Evolutionary conservation across 148 eudicot genomes (phyloP), one percentile per base, ranked within the genome.

Genomic region (Rhododendron vialii): DNA sequence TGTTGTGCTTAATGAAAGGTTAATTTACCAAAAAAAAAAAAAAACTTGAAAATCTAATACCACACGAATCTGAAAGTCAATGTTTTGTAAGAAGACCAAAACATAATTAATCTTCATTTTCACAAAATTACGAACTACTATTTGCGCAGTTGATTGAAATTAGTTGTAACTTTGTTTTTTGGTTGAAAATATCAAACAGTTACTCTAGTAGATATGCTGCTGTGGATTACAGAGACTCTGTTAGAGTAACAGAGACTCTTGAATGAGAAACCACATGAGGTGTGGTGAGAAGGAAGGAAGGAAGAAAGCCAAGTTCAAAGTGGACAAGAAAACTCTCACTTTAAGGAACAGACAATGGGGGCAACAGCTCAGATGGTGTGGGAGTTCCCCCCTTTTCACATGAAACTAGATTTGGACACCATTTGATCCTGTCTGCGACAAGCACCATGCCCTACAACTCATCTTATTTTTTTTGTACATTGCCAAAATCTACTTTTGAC

Each of bases 381-480:
- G 50, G 11, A 47, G 45, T 41, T 33, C 7, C 41, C 76, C 76
- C 45, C 45, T 0, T 30, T 71, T 14, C 76, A 71, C 41, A 30
- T 71, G 76, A 12, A 71, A 71, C 33, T 61, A 36, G 30, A 82
- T 33, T 33, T 26, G 74, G 48, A 24, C 75, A 63, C 84, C 51
- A 50, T 82, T 59, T 41, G 84, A 63, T 63, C 84, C 75, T 82
- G 75, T 82, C 84, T 41, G 22, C 13, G 84, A 82, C 84, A 63
- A 41, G 22, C 35, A 61, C 84, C 74, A 38, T 82, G 69, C 75
- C 48, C 71, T 79, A 48, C 35, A 55, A 82, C 67, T 82, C 67
- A 63, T 41, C 84, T 63, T 63, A 38, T 43, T 41, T 76, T 38
- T 38, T 17, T 61, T 41, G 84, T 82, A 63, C 45, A 36, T 76